Evolutionary conservation across 331 rosid genomes (phyloP).

Genomic region (Acacia pycnantha): DNA sequence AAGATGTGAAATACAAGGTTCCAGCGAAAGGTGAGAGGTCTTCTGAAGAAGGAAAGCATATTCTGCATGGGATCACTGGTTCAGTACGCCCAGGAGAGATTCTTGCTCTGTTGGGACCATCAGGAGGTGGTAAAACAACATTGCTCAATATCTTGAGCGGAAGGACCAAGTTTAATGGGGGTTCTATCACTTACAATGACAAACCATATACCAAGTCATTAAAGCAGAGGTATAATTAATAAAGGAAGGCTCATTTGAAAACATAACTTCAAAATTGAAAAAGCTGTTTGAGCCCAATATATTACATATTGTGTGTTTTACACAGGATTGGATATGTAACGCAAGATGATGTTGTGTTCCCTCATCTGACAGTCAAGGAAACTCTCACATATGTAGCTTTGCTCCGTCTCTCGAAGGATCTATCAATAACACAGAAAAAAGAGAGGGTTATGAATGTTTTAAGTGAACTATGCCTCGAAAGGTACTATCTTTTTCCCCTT

Average conservation of each 20-base stretch:
- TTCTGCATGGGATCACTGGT: conserved; percentile 15
- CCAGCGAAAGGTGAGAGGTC: neutral
- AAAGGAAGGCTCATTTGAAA: neutral
- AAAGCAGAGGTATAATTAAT: conserved; percentile 5
- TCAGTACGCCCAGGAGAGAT: conserved; percentile 16
- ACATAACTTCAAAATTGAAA: neutral
- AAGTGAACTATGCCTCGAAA: conserved; percentile 13
- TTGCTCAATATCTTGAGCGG: conserved; percentile 11
- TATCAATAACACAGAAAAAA: conserved; percentile 1
- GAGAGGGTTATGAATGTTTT: conserved; percentile 17
- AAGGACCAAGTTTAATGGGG: neutral
- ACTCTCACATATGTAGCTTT: conserved; percentile 19
- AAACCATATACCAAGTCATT: conserved; percentile 2
- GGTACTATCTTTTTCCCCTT: neutral
- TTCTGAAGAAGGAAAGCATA: neutral
- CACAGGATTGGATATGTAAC: conserved; percentile 21
- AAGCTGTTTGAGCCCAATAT: neutral
- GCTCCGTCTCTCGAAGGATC: conserved; percentile 11
- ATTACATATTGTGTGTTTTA: neutral
- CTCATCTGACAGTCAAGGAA: conserved; percentile 19
- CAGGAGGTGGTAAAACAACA: conserved; percentile 22
- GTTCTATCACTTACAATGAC: conserved; percentile 15
- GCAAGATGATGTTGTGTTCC: conserved; percentile 17
- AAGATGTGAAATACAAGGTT: conserved; percentile 10
- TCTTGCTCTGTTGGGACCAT: conserved; percentile 17